Percentiles rank a stretch among this genome's conserved stretches.
phyloP scores from a whole-genome alignment of 352 stramenopile species.

The Aphanomyces stellatus region DNA sequence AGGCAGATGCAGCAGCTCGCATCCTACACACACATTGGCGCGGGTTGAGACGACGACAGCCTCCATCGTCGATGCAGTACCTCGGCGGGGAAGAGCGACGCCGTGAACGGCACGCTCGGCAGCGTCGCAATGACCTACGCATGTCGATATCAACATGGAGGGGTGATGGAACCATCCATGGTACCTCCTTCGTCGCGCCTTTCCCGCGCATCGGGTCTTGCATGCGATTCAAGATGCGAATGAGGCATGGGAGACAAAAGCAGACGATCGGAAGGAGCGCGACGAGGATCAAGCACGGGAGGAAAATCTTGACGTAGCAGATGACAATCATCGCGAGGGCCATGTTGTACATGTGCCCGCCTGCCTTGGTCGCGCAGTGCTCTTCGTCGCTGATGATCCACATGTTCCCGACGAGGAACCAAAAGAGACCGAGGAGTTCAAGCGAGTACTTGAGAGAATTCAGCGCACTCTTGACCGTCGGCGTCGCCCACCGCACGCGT shows the following conservation, averaged over 20 bases:
- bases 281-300: constrained; percentile 86
- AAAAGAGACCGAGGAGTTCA: constrained; percentile 69
- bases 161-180: neutral
- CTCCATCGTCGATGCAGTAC: constrained; percentile 23
- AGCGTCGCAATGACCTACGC: constrained; percentile 3
- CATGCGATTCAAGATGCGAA: constrained; percentile 83
- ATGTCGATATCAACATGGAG: neutral
- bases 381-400: constrained; percentile 81
- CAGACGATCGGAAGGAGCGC: constrained; percentile 87
- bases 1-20: constrained; percentile 88
- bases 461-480: neutral
- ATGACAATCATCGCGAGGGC: constrained; percentile 90
- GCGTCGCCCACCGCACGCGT: neutral
- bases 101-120: constrained; percentile 8
- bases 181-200: constrained; percentile 68
- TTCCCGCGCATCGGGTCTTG: constrained; percentile 84
- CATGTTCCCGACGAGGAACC: constrained; percentile 85
- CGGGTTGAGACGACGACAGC: neutral
- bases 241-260: constrained; percentile 91
- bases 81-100: constrained; percentile 21
- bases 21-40: constrained; percentile 38
- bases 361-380: constrained; percentile 49
- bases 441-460: constrained; percentile 63
- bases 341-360: constrained; percentile 68
- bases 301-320: constrained; percentile 89